Percentiles rank a stretch among this genome's conserved stretches.
Conservation (phyloP, 106 monocot genomes). For the Phalaenopsis aphrodite region DNA sequence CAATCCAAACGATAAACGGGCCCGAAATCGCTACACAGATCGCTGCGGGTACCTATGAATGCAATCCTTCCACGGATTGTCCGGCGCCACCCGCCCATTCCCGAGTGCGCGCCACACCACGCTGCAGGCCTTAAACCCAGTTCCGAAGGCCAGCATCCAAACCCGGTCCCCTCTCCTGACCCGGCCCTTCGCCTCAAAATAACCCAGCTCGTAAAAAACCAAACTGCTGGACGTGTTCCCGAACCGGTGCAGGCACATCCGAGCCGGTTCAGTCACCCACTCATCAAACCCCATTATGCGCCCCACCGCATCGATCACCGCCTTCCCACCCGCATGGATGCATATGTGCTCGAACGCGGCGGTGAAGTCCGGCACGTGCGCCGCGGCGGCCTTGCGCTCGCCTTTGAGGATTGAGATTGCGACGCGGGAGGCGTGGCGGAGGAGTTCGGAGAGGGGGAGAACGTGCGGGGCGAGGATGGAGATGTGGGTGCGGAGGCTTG, state of each 20-base stretch:
- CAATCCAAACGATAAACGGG: too few relatives aligned
- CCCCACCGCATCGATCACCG: constrained; percentile 41
- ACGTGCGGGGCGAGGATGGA: constrained; percentile 28
- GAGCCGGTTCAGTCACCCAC: constrained; percentile 38
- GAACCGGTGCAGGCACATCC: constrained; percentile 68
- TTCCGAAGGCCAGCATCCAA: constrained; percentile 71
- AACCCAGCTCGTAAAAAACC: constrained; percentile 68
- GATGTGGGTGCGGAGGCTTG: constrained; percentile 25
- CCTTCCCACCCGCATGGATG: constrained; percentile 57
- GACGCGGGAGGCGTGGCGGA: constrained; percentile 2
- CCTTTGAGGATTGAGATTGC: neutral
- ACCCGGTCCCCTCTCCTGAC: constrained; percentile 40
- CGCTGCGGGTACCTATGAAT: constrained; percentile 43
- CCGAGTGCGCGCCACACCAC: constrained; percentile 30
- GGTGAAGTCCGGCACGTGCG: constrained; percentile 41
- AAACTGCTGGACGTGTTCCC: constrained; percentile 70
- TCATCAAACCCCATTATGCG: constrained; percentile 22
- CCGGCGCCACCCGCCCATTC: constrained; percentile 21
- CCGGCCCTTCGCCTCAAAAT: constrained; percentile 58
- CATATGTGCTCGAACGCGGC: constrained; percentile 57
- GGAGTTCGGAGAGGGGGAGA: constrained; percentile 24
- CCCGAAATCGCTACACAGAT: neutral
- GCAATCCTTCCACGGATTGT: constrained; percentile 53
- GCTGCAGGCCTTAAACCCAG: constrained; percentile 65
- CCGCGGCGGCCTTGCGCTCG: constrained; percentile 8